Conservation (phyloP, 164 flowering plant genomes). For the Vitis riparia region DNA sequence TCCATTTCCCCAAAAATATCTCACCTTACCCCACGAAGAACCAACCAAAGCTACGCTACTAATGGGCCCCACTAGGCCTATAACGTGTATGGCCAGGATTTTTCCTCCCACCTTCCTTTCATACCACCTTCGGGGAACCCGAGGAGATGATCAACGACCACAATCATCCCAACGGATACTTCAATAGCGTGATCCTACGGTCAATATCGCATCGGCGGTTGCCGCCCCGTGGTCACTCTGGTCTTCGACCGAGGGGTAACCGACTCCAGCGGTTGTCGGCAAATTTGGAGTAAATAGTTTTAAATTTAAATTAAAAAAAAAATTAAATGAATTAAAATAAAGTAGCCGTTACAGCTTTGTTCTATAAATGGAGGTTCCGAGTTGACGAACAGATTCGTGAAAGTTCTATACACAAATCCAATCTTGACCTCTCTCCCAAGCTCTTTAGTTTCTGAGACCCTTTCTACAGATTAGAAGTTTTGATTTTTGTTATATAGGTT, state of each 20-base stretch:
- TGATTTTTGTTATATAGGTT: neutral
- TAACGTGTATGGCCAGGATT: slow-evolving; percentile 32
- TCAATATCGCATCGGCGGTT: slow-evolving; percentile 38
- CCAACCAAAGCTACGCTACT: too few species aligned
- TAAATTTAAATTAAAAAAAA: neutral
- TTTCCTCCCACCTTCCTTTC: neutral
- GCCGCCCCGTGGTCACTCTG: slow-evolving; percentile 48
- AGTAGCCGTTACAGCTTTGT: slow-evolving; percentile 33
- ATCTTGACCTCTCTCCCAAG: neutral
- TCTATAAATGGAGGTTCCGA: slow-evolving; percentile 19
- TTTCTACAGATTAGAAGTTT: neutral
- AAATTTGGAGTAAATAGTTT: slow-evolving; percentile 21
- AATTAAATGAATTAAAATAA: slow-evolving; percentile 5
- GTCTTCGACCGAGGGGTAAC: slow-evolving; percentile 12
- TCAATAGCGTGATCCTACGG: slow-evolving; percentile 40
- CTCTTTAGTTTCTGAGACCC: too few species aligned
- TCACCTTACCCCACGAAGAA: too few species aligned
- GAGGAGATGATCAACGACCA: slow-evolving; percentile 34
- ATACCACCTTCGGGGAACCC: slow-evolving; percentile 11
- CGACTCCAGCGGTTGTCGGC: slow-evolving; percentile 36
- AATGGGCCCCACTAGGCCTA: neutral
- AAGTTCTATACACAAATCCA: neutral
- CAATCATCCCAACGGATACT: slow-evolving; percentile 28
- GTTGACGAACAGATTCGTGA: neutral
- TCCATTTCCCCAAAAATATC: too few species aligned